Conservation (phyloP, 202 grass and related monocot species). For the Schoenoplectus tabernaemontani region DNA sequence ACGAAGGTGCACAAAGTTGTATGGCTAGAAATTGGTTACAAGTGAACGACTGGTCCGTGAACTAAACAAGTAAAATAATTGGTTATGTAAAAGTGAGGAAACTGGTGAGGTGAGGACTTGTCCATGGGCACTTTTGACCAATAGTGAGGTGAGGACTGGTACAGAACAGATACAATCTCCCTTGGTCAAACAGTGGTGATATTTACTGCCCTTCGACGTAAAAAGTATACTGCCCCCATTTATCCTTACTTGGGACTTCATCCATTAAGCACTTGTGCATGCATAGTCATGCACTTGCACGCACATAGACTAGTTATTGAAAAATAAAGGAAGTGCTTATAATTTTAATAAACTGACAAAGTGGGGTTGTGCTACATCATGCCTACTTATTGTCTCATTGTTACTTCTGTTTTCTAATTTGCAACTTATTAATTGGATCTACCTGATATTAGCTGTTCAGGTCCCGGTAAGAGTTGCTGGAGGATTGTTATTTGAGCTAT, state of each 20-base stretch:
- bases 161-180: too few species aligned
- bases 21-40: background rate
- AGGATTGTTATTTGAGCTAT: slow-evolving; percentile 59
- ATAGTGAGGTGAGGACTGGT: too few species aligned
- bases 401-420: background rate
- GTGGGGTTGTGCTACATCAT: background rate
- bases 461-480: slow-evolving; percentile 64
- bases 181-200: too few species aligned
- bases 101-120: too few species aligned
- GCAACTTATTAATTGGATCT: background rate
- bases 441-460: slow-evolving; percentile 29
- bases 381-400: background rate
- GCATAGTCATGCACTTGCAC: too few species aligned
- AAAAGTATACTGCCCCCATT: background rate
- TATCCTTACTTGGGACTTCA: background rate
- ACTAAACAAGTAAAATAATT: background rate
- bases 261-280: background rate
- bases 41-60: background rate
- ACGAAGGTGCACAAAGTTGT: background rate
- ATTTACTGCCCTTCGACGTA: too few species aligned
- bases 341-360: background rate
- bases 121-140: too few species aligned
- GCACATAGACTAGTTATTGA: background rate
- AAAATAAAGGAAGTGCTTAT: background rate
- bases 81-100: too few species aligned